Conservation (phyloP, 306 rosid genomes). For the Rubus idaeus region DNA sequence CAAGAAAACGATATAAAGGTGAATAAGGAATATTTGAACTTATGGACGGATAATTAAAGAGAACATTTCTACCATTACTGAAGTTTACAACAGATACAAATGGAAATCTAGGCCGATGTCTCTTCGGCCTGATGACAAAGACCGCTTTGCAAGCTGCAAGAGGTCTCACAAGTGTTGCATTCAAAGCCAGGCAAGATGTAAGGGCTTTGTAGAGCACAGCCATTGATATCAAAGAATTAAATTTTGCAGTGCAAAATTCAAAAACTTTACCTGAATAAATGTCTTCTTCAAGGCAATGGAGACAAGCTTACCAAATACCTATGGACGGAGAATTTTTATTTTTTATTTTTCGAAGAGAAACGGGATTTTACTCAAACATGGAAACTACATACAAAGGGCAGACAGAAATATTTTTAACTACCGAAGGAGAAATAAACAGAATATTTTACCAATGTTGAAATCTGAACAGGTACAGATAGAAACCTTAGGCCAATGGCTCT, state of each 20-base stretch:
- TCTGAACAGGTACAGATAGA: background rate
- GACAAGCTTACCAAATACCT: conserved; percentile 10
- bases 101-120: background rate
- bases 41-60: background rate
- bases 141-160: background rate
- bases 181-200: background rate
- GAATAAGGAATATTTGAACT: background rate
- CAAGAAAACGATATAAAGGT: background rate
- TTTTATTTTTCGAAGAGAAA: background rate
- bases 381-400: background rate
- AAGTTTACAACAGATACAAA: conserved; percentile 3
- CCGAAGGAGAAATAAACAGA: background rate
- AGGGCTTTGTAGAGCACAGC: background rate
- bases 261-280: conserved; percentile 4
- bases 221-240: background rate
- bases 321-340: background rate
- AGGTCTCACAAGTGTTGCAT: background rate
- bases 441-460: background rate
- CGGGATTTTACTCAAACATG: background rate
- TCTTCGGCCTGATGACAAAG: conserved; percentile 2
- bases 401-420: background rate
- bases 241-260: conserved; percentile 3
- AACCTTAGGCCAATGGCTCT: background rate
- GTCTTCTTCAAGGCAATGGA: conserved; percentile 6
- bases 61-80: background rate